Conservation (phyloP, 768 basidiomycete genomes). For the Boletus pseudo-olivaceus region DNA sequence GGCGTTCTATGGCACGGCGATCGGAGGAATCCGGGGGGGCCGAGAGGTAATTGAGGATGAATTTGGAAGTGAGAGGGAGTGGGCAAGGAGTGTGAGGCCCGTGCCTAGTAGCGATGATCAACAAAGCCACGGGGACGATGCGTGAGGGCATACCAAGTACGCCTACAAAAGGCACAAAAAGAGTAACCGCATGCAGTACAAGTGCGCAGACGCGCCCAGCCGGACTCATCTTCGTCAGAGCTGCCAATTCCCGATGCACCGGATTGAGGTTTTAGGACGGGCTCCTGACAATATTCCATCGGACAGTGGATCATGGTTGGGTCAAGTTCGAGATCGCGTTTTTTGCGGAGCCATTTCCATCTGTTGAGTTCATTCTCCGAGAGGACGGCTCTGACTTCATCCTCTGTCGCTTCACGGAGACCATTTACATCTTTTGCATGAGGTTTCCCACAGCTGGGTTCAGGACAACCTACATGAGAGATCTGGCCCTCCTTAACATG, state of each 20-base stretch:
- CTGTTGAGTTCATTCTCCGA: conserved; percentile 60
- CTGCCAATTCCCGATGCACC: conserved; percentile 13
- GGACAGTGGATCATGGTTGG: conserved; percentile 82
- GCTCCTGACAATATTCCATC: conserved; percentile 73
- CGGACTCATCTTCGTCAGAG: conserved; percentile 48
- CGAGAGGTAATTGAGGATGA: conserved; percentile 66
- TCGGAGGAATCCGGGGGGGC: conserved; percentile 49
- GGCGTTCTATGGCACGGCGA: conserved; percentile 52
- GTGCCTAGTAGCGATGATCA: conserved; percentile 53
- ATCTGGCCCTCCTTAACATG: conserved; percentile 80
- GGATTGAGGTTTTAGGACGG: conserved; percentile 57
- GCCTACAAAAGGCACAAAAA: conserved; percentile 80
- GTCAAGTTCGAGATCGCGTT: conserved; percentile 71
- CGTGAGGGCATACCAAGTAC: conserved; percentile 58
- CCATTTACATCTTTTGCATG: conserved; percentile 22
- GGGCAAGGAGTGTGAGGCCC: conserved; percentile 73
- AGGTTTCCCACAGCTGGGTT: conserved; percentile 69
- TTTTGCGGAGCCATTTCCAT: conserved; percentile 77
- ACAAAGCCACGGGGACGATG: neutral
- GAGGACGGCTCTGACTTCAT: conserved; percentile 70
- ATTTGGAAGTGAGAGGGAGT: conserved; percentile 58
- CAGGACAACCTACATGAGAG: conserved; percentile 74
- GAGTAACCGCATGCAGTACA: conserved; percentile 71
- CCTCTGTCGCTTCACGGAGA: conserved; percentile 54
- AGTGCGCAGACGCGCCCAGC: conserved; percentile 69